These are phyloP conservation scores for Pseudocercospora macadamiae DNA, from an alignment of 2,329 filamentous ascomycete genomes.

Conservation along the genomic window DNA sequence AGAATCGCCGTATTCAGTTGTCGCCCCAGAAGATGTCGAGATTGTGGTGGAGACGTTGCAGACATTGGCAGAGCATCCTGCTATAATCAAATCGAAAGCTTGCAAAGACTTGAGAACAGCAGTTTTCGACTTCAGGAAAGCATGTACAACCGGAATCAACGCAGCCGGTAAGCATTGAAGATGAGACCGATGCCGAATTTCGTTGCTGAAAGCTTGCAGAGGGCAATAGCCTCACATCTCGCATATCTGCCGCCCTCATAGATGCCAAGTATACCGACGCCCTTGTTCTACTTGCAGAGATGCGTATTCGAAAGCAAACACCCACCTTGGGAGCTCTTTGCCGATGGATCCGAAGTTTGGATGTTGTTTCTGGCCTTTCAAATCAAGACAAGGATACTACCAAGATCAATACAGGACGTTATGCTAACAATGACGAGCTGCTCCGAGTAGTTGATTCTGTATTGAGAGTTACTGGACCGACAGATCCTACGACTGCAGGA, in stretches of 20 bases:
- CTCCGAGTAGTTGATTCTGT: conserved; percentile 66
- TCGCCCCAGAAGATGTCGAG: conserved; percentile 62
- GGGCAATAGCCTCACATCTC: conserved; percentile 66
- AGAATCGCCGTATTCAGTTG: conserved; percentile 15
- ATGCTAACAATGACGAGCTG: conserved; percentile 56
- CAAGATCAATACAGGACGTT: conserved; percentile 41
- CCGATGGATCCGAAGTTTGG: conserved; percentile 72
- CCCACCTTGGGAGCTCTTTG: conserved; percentile 71
- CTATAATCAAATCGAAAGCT: conserved; percentile 67
- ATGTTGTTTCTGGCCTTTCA: conserved; percentile 68
- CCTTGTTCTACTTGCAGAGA: conserved; percentile 67
- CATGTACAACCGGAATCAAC: conserved; percentile 68
- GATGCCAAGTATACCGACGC: conserved; percentile 70
- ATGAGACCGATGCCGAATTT: neutral
- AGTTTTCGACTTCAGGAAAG: conserved; percentile 70
- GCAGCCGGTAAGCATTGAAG: conserved; percentile 34
- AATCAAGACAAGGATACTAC: conserved; percentile 54
- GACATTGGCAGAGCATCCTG: conserved; percentile 61
- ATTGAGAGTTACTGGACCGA: conserved; percentile 64
- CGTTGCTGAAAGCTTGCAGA: conserved; percentile 42
- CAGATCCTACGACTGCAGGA: conserved; percentile 47
- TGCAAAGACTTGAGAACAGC: conserved; percentile 69
- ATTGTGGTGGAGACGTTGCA: conserved; percentile 67
- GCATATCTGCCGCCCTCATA: conserved; percentile 66
- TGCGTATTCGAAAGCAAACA: conserved; percentile 66